Conservation (phyloP, 768 basidiomycete genomes). For the Lactifluus piperatus region DNA sequence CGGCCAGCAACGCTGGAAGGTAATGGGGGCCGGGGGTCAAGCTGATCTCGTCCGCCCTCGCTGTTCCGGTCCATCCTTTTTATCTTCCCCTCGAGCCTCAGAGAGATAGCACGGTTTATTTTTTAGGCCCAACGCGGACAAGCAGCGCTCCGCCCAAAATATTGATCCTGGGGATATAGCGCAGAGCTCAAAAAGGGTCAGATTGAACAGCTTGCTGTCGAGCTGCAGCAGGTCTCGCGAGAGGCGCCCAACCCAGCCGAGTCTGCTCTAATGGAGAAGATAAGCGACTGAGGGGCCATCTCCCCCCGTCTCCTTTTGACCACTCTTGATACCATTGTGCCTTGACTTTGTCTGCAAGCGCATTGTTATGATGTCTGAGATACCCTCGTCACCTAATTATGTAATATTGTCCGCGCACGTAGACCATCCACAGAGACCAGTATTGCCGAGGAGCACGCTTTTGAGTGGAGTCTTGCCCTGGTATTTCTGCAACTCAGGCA, state of each 20-base stretch:
- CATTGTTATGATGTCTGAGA: background rate
- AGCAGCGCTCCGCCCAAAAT: conserved; percentile 26
- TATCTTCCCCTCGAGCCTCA: background rate
- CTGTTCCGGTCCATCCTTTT: conserved; percentile 21
- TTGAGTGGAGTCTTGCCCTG: no score
- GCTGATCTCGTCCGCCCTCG: conserved; percentile 6
- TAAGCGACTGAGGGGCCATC: background rate
- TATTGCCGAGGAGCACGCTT: no score
- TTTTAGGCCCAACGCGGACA: conserved; percentile 16
- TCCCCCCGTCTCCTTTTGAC: background rate
- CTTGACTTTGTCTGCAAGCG: background rate
- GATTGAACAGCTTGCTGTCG: conserved; percentile 34
- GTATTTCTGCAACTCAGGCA: no score
- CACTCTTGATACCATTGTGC: background rate
- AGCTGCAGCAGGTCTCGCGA: conserved; percentile 7
- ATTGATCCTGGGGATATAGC: conserved; percentile 30
- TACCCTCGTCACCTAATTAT: background rate
- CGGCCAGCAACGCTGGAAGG: conserved; percentile 12
- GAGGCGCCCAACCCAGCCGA: background rate
- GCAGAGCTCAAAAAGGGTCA: conserved; percentile 32
- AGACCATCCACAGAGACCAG: no score
- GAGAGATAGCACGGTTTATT: background rate
- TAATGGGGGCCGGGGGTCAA: conserved; percentile 7
- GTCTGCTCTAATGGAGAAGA: background rate
- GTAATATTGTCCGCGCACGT: background rate